phyloP scores from a whole-genome alignment of 805 yeast species.

The Yarrowia sp. region DNA sequence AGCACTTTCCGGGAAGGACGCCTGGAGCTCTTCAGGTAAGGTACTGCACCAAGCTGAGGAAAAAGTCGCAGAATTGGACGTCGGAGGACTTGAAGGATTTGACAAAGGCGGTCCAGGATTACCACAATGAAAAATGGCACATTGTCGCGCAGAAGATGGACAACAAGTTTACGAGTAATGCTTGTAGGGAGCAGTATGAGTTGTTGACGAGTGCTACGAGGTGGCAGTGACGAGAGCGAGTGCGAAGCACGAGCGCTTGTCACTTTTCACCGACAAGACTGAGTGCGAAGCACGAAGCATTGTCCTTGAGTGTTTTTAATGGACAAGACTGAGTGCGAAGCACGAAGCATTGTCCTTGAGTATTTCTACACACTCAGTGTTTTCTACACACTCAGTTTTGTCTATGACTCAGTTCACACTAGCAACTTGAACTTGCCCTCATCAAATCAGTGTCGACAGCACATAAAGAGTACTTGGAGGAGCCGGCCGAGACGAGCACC shows the following conservation, averaged over 20 bases:
- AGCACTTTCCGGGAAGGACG: slow-evolving; percentile 69
- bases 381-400: no score
- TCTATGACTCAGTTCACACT: no score
- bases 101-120: slow-evolving; percentile 30
- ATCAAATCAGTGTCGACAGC: background rate
- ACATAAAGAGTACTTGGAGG: background rate
- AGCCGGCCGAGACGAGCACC: background rate
- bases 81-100: slow-evolving; percentile 30
- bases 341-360: no score
- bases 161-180: slow-evolving; percentile 29
- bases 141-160: slow-evolving; percentile 32
- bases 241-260: no score
- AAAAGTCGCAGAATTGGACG: slow-evolving; percentile 30
- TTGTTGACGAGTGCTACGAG: slow-evolving; percentile 15
- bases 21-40: slow-evolving; percentile 78
- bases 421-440: no score
- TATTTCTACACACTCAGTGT: no score
- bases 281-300: no score
- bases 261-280: no score
- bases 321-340: no score
- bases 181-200: slow-evolving; percentile 31
- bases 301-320: no score
- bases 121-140: slow-evolving; percentile 34
- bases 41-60: slow-evolving; percentile 35
- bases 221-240: slow-evolving; percentile 2